A percentile compares a stretch with the other conserved stretches of the same genome.
Evolutionary conservation across 768 basidiomycete species (phyloP).

Genomic region (Boletus subparvulus): DNA sequence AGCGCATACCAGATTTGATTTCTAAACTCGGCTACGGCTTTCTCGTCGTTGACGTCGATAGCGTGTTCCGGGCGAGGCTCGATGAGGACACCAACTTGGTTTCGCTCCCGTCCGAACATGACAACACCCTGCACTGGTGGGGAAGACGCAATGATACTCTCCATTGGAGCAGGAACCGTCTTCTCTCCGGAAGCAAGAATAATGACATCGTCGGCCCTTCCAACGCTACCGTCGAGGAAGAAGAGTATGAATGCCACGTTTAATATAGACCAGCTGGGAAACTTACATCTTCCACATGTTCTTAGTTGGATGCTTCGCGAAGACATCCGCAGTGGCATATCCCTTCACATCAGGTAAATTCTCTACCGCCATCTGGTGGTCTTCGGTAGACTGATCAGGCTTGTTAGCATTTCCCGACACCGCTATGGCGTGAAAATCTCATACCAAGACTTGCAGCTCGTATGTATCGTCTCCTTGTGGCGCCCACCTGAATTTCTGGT

Average conservation of each 20-base stretch:
- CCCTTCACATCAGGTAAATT: constrained; percentile 41
- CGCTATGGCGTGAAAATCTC: not conserved
- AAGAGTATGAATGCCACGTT: not conserved
- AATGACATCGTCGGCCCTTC: constrained; percentile 39
- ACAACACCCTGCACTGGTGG: constrained; percentile 23
- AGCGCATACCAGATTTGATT: constrained; percentile 31
- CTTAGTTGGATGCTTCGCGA: constrained; percentile 45
- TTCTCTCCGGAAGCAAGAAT: constrained; percentile 25
- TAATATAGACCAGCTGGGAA: not conserved
- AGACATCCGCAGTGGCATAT: constrained; percentile 44
- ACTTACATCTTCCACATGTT: constrained; percentile 38
- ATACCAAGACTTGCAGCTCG: constrained; percentile 41
- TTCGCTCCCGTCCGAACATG: constrained; percentile 38
- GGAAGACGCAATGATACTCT: constrained; percentile 23
- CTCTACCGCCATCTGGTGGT: constrained; percentile 16
- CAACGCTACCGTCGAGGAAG: constrained; percentile 9
- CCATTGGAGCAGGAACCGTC: constrained; percentile 30
- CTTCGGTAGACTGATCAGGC: not conserved
- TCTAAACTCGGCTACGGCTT: constrained; percentile 28
- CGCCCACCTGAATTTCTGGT: constrained; percentile 26
- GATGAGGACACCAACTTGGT: constrained; percentile 34
- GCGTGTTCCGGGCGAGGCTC: constrained; percentile 20
- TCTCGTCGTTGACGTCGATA: constrained; percentile 24
- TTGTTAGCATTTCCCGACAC: not conserved
- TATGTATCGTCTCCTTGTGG: constrained; percentile 36